A percentile compares a stretch with the other conserved stretches of the same genome.
Evolutionary conservation across 2,329 filamentous ascomycete genomes (phyloP).

Genomic region (Annulohypoxylon truncatum): DNA sequence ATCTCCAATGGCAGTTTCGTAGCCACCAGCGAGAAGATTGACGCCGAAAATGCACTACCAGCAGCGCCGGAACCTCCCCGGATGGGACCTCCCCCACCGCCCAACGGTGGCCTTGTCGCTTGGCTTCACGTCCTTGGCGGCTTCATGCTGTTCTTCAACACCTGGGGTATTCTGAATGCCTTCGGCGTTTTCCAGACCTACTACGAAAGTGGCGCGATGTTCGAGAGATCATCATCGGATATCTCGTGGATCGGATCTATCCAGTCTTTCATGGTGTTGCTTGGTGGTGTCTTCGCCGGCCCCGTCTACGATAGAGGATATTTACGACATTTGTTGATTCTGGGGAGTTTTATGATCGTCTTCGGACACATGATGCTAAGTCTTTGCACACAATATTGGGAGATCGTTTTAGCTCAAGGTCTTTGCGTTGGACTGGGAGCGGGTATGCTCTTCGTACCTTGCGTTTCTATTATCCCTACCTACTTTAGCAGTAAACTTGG

Average conservation of each 20-base stretch:
- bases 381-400: constrained; percentile 52
- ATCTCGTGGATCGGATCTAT: constrained; percentile 60
- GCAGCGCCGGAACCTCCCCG: constrained; percentile 12
- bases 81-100: constrained; percentile 36
- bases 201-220: constrained; percentile 53
- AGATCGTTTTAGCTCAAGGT: constrained; percentile 54
- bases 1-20: constrained; percentile 31
- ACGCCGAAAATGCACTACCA: constrained; percentile 20
- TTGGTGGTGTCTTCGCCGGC: constrained; percentile 51
- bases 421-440: constrained; percentile 54
- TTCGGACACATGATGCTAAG: constrained; percentile 55
- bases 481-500: constrained; percentile 44
- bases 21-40: constrained; percentile 23
- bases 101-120: constrained; percentile 53
- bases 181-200: constrained; percentile 56
- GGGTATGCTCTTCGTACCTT: constrained; percentile 52
- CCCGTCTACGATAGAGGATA: constrained; percentile 48
- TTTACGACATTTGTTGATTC: constrained; percentile 44
- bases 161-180: constrained; percentile 40
- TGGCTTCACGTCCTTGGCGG: constrained; percentile 56
- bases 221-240: constrained; percentile 52
- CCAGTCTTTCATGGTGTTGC: constrained; percentile 51
- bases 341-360: constrained; percentile 48
- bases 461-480: constrained; percentile 42
- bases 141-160: constrained; percentile 49